Evolutionary conservation across 371 early-diverging fungal genomes (phyloP).

Genomic region (Batrachochytrium dendrobatidis): DNA sequence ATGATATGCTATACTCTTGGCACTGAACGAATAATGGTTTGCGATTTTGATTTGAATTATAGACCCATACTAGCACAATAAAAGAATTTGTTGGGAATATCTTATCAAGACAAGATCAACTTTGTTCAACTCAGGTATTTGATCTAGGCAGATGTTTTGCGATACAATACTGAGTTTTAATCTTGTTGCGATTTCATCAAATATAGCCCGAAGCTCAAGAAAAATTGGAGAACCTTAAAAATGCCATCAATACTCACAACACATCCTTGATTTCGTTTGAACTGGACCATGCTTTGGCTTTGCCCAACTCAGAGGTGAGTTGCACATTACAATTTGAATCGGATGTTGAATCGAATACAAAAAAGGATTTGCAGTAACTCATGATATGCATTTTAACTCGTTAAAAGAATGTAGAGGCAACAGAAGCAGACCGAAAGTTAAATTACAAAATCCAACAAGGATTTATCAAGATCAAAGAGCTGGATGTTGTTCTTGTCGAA

Average conservation of each 20-base stretch:
- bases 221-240: background rate
- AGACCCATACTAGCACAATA: background rate
- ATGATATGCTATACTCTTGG: no score
- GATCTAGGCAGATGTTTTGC: background rate
- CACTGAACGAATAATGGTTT: no score
- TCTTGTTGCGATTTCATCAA: no score
- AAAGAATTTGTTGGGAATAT: background rate
- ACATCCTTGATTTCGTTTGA: background rate
- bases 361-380: no score
- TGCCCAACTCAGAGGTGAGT: background rate
- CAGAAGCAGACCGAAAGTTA: background rate
- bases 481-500: slow-evolving; percentile 25
- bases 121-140: background rate
- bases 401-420: background rate
- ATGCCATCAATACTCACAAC: slow-evolving; percentile 4
- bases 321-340: background rate
- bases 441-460: slow-evolving; percentile 20
- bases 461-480: slow-evolving; percentile 26
- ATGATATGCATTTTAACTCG: background rate
- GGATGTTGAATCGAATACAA: background rate
- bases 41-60: no score
- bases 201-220: background rate
- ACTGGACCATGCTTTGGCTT: background rate
- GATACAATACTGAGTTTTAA: no score
- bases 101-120: no score